Evolutionary conservation across 108 stramenopile species (phyloP), one percentile per base, ranked within the genome.

Genomic region (Schizochytrium sp.): DNA sequence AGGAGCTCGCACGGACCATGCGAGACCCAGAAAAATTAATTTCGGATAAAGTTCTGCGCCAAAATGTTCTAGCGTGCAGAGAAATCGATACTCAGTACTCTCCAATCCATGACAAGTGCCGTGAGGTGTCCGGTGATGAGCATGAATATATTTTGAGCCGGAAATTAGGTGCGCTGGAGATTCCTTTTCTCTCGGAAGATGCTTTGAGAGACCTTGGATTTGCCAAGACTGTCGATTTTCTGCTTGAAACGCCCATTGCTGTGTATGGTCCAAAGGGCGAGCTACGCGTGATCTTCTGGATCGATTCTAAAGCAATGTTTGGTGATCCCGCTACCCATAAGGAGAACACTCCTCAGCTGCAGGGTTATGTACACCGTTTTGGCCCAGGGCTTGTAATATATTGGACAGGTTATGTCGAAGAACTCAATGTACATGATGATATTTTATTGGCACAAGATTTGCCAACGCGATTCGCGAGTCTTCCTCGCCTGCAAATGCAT

Each of bases 231-330:
- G 50, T 55, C 10, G 76, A 83, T 40, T 49, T 83, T 49, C 2
- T 49, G 53, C 76, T 83, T 10, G 53, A 49, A 28, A 55, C 53
- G 45, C 76, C 76, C 8, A 55, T 83, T 13, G 76, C 50, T 53
- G 76, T 83, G 15, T 10, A 55, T 49, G 76, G 76, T n/a, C 76
- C 76, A 8, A 53, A 83, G 10, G 76, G 76, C 50, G 53, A 55
- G 17, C 12, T 55, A 40, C 76, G 76, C 5, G 72, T 88, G 7
- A 53, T 90, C 42, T 56, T 72, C 3, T 90, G 90, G 90, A 88
- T 90, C 4, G 90, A 90, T 41, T 73, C 72, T 4, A 90, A 90
- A 44, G 90, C 90, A 7, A 90, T 90, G 90, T 90, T 90, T 64
- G 90, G 87, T 12, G 90, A 90, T 76, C 19, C 55, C 12, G 45